Conservation (phyloP, 2,329 filamentous ascomycete species). For the Talaromyces sp. region DNA sequence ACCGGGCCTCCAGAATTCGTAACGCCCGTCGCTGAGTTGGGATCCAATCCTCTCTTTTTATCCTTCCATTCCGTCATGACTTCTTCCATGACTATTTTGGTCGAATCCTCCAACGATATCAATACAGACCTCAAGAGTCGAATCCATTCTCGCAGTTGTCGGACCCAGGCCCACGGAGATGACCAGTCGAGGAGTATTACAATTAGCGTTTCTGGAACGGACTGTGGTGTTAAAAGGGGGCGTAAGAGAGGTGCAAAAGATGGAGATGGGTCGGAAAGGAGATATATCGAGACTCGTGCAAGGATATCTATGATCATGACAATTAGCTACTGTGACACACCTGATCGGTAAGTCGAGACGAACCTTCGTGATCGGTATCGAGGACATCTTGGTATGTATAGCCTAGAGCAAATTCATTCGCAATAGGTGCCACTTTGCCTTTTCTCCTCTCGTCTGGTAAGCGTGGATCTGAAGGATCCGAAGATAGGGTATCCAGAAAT, state of each 20-base stretch:
- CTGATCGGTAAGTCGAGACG: background rate
- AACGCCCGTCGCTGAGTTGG: slow-evolving; percentile 51
- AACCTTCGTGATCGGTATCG: slow-evolving; percentile 90
- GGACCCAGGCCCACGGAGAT: slow-evolving; percentile 87
- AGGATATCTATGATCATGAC: slow-evolving; percentile 66
- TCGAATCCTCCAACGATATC: slow-evolving; percentile 69
- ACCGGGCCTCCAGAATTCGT: slow-evolving; percentile 64
- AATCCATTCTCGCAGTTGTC: slow-evolving; percentile 86
- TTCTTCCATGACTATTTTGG: slow-evolving; percentile 82
- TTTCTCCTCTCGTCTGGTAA: slow-evolving; percentile 48
- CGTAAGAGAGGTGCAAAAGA: slow-evolving; percentile 79
- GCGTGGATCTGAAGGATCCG: slow-evolving; percentile 43
- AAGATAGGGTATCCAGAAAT: slow-evolving; percentile 65
- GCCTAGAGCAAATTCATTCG: slow-evolving; percentile 87
- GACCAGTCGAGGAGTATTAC: slow-evolving; percentile 95
- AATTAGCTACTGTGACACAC: background rate
- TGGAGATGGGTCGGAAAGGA: slow-evolving; percentile 79
- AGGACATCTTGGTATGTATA: slow-evolving; percentile 96
- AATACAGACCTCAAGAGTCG: slow-evolving; percentile 76
- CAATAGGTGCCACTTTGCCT: slow-evolving; percentile 69
- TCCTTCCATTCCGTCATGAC: slow-evolving; percentile 78
- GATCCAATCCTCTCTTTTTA: slow-evolving; percentile 62
- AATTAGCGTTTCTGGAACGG: slow-evolving; percentile 81
- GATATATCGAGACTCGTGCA: slow-evolving; percentile 83
- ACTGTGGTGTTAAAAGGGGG: slow-evolving; percentile 78